Percentiles rank a stretch among this genome's conserved stretches.
Evolutionary conservation across 768 basidiomycete species (phyloP).

Genomic region (Austroboletus eburneus): DNA sequence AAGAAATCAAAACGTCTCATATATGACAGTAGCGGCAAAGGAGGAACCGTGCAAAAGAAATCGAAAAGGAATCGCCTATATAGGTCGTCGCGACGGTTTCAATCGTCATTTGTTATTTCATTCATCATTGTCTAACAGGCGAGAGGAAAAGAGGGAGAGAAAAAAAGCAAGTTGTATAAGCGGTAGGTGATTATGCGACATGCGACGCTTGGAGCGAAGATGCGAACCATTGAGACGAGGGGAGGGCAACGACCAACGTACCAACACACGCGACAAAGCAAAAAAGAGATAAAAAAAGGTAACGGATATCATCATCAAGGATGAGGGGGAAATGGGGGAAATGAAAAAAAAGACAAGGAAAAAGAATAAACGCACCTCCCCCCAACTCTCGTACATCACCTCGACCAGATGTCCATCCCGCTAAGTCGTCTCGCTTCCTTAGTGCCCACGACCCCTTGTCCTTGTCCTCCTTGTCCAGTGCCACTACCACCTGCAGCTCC

Average conservation of each 20-base stretch:
- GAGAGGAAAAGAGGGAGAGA: background rate
- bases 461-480: constrained; percentile 23
- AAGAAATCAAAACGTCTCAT: constrained; percentile 16
- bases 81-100: too few species aligned
- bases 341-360: background rate
- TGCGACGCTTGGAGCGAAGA: too few species aligned
- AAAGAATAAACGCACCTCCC: constrained; percentile 1
- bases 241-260: background rate
- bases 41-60: too few species aligned
- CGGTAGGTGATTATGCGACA: background rate
- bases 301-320: constrained; percentile 7
- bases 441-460: constrained; percentile 32
- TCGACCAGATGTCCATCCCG: constrained; percentile 72
- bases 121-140: background rate
- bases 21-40: constrained; percentile 10
- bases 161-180: background rate
- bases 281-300: background rate
- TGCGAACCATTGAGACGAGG: background rate
- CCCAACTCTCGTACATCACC: constrained; percentile 38
- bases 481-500: constrained; percentile 23
- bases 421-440: constrained; percentile 61
- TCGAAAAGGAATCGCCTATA: too few species aligned
- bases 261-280: background rate
- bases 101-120: constrained; percentile 6
- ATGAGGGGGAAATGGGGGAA: background rate